Evolutionary conservation across 1,139 yeast genomes (phyloP), one percentile per base, ranked within the genome.

Genomic region (Debaryomyces subglobosus): DNA sequence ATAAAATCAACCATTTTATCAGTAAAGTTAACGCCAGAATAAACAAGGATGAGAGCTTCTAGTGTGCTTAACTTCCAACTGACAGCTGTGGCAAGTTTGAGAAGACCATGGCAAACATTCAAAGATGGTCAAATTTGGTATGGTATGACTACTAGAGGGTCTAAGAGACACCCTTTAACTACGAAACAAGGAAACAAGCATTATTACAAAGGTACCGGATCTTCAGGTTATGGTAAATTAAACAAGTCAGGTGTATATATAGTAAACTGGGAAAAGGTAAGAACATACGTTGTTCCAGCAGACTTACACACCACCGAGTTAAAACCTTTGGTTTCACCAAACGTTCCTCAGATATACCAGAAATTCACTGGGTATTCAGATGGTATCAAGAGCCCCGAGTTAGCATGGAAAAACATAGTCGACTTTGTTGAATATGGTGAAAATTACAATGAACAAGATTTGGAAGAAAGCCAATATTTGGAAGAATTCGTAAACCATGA

Each of bases 101-200:
- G 88, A 55, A 81, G 96, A 56, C 97, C 97, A 41, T 91, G 97
- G 97, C 85, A 86, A 61, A 86, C 88, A 46, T 88, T 79, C 67
- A 83, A 81, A 59, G 95, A 90, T 60, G 96, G 96, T 20, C 83
- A 89, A 38, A 75, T 89, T 34, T 91, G 89, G 77, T 91, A 91
- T 64, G 97, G 97, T 46, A 61, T 73, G 43, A 71, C 85, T 32
- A 90, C 88, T 63, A 64, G 84, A 12, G 97, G 97, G 48, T 85
- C 91, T 57, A 89, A 86, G 64, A 84, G 99, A 73, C 84, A 86
- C 63, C 81, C 96, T 3, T 73, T 92, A 58, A 88, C 97, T 25
- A 86, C 97, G 30, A 94, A 94, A 63, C 94, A 90, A 65, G 98
- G 99, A 61, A 94, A 92, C 72, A 91, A 92, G 75, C 85, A 88